Conservation (phyloP, 495 filamentous ascomycete genomes). For the Penicillium mononematosum region DNA sequence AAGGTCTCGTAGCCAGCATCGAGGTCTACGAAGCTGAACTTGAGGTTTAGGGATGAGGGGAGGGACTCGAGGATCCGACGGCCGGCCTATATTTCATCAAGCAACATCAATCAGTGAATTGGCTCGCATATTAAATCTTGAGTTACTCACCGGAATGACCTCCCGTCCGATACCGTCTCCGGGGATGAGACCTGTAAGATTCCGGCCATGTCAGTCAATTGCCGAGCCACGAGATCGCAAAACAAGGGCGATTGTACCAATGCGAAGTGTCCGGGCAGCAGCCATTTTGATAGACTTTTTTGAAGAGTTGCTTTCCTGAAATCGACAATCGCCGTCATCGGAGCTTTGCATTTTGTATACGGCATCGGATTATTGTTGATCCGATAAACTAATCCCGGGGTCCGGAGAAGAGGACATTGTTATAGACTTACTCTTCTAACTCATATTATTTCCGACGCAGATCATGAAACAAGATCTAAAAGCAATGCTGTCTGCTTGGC, state of each 20-base stretch:
- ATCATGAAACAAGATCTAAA: background rate
- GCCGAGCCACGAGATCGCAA: constrained; percentile 1
- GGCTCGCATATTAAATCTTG: constrained; percentile 12
- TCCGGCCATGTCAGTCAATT: constrained; percentile 26
- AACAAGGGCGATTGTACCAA: constrained; percentile 43
- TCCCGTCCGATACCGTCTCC: constrained; percentile 98
- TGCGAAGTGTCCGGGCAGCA: constrained; percentile 56
- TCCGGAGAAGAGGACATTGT: constrained; percentile 2
- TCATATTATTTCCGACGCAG: background rate
- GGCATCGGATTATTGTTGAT: constrained; percentile 25
- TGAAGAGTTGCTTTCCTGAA: constrained; percentile 24
- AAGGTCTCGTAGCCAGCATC: constrained; percentile 92
- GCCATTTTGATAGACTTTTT: constrained; percentile 38
- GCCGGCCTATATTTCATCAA: constrained; percentile 58
- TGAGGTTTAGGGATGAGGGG: constrained; percentile 74
- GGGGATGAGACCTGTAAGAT: constrained; percentile 79
- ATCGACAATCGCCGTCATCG: constrained; percentile 36
- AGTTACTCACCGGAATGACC: constrained; percentile 73
- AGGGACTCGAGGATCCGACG: constrained; percentile 87
- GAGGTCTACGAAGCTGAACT: constrained; percentile 91
- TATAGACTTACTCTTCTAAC: background rate
- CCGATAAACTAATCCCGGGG: constrained; percentile 21
- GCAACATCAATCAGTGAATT: constrained; percentile 19
- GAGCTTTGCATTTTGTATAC: constrained; percentile 32
- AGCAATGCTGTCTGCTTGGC: background rate